phyloP scores from a whole-genome alignment of 75 land plant species.

The Pinus albicaulis region DNA sequence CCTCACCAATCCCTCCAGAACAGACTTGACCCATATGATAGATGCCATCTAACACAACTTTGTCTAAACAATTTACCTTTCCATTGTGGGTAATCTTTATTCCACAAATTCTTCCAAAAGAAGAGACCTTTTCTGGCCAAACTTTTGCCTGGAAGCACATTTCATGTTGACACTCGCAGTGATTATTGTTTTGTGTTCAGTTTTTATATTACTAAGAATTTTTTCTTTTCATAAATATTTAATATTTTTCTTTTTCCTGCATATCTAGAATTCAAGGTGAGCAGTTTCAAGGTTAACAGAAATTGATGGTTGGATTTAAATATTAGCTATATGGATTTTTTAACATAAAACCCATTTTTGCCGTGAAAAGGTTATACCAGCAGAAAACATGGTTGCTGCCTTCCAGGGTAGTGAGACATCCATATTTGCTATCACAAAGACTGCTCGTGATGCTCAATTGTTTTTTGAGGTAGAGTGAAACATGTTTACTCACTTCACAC shows the following conservation, averaged over 20 bases:
- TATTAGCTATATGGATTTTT: neutral
- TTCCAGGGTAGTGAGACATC: slow-evolving; percentile 60
- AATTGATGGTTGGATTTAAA: neutral
- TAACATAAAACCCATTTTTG: slow-evolving; percentile 3
- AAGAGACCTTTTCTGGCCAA: no score
- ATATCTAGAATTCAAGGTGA: neutral
- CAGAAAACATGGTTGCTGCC: slow-evolving; percentile 84
- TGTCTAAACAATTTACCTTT: no score
- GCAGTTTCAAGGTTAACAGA: neutral
- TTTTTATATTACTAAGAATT: neutral
- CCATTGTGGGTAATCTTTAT: no score
- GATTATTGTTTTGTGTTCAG: neutral
- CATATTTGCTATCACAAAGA: slow-evolving; percentile 66
- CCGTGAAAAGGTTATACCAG: slow-evolving; percentile 68
- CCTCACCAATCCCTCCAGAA: no score
- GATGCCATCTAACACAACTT: no score
- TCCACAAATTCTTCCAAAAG: no score
- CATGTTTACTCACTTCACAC: neutral
- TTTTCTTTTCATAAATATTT: neutral
- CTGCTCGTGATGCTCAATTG: slow-evolving; percentile 65
- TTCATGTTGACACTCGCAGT: neutral
- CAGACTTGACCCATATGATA: no score
- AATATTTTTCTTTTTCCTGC: neutral
- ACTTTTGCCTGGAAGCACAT: no score
- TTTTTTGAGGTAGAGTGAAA: slow-evolving; percentile 62